These are phyloP conservation scores for Ajuga reptans DNA, from an alignment of 305 asterid species.

Conservation along the genomic window DNA sequence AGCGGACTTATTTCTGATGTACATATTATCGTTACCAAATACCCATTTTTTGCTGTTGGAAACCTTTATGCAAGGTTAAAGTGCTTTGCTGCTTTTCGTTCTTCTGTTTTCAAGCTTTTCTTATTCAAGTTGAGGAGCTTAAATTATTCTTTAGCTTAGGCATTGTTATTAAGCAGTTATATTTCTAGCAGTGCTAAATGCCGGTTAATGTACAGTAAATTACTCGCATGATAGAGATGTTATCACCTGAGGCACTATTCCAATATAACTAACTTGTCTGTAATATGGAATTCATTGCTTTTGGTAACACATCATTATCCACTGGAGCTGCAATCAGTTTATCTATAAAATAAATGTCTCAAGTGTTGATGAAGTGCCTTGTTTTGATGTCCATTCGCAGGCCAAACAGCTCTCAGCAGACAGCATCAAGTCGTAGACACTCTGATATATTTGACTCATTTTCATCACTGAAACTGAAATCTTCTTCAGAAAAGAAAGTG, in stretches of 20 bases:
- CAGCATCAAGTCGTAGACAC: constrained; percentile 39
- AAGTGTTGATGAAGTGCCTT: constrained; percentile 5
- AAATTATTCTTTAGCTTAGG: not conserved
- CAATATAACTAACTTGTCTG: not conserved
- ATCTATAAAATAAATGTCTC: not conserved
- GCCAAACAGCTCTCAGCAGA: constrained; percentile 44
- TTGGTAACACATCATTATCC: not conserved
- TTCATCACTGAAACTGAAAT: constrained; percentile 54
- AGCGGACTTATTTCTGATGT: constrained; percentile 10
- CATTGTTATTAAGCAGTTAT: not conserved
- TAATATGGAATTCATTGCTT: not conserved
- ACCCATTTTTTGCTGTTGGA: not conserved
- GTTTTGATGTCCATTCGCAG: constrained; percentile 39
- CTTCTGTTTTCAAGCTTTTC: not conserved
- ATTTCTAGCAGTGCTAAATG: not conserved
- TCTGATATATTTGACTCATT: constrained; percentile 72
- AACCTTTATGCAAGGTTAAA: not conserved
- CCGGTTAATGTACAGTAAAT: not conserved
- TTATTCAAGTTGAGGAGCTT: not conserved
- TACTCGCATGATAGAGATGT: not conserved
- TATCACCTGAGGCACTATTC: not conserved
- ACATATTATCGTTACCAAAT: not conserved
- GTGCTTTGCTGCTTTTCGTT: not conserved
- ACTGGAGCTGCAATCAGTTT: not conserved
- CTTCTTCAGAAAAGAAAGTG: constrained; percentile 46